Evolutionary conservation across 257 asterid species (phyloP).

Genomic region (Knoxia roxburghii): DNA sequence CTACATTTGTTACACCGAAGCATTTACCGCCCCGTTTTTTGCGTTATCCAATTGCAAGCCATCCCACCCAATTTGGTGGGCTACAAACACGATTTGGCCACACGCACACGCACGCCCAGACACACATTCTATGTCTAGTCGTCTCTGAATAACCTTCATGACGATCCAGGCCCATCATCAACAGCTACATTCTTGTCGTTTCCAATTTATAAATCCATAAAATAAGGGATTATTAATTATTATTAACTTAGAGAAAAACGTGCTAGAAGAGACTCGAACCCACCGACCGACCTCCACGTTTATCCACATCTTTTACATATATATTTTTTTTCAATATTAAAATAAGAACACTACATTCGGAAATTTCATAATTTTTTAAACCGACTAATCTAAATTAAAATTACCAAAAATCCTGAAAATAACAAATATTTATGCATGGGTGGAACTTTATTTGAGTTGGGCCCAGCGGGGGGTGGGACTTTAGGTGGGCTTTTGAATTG

Average conservation of each 20-base stretch:
- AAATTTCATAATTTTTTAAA: too few species aligned
- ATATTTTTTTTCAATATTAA: too few species aligned
- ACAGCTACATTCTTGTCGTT: background rate
- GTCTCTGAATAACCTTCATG: background rate
- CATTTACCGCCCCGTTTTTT: background rate
- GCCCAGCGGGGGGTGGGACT: background rate
- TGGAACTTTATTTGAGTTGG: too few species aligned
- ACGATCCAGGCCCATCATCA: conserved; percentile 4
- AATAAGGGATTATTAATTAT: background rate
- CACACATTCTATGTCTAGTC: conserved; percentile 5
- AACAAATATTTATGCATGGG: too few species aligned
- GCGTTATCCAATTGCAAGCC: background rate
- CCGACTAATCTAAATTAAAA: too few species aligned
- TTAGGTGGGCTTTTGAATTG: conserved; percentile 5
- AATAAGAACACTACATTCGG: too few species aligned
- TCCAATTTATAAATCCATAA: background rate
- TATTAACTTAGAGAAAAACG: background rate
- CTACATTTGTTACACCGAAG: background rate
- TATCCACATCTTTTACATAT: background rate
- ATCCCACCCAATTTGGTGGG: background rate
- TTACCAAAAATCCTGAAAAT: too few species aligned
- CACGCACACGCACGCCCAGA: background rate
- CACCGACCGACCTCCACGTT: background rate
- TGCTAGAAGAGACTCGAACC: background rate
- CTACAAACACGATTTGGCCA: background rate